A percentile compares a stretch with the other conserved stretches of the same genome.
Conservation (phyloP, 2,329 filamentous ascomycete genomes). For the Zarea fungicola region DNA sequence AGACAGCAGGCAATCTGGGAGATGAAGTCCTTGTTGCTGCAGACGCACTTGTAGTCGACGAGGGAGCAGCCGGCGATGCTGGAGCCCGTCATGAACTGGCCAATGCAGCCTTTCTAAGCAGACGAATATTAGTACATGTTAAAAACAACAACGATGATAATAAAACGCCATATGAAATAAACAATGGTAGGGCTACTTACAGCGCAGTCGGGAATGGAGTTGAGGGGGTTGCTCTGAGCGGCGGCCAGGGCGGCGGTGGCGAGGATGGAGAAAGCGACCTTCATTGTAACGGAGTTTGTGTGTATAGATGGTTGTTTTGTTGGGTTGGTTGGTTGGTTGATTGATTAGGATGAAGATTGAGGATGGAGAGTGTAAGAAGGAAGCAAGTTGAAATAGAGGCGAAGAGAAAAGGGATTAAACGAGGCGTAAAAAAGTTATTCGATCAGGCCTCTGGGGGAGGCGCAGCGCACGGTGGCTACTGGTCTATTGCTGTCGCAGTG, state of each 20-base stretch:
- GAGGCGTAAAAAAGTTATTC: too few relatives aligned
- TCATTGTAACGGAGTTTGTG: conserved; percentile 26
- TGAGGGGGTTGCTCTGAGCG: conserved; percentile 24
- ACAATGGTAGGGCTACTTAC: conserved; percentile 25
- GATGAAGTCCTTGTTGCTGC: conserved; percentile 36
- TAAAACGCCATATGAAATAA: not conserved
- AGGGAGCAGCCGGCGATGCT: conserved; percentile 33
- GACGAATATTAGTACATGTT: not conserved
- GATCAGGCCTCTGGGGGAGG: too few relatives aligned
- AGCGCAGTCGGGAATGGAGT: conserved; percentile 32
- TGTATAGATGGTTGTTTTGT: not conserved
- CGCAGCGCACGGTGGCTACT: not conserved
- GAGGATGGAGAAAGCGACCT: conserved; percentile 26
- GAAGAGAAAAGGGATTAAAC: too few relatives aligned
- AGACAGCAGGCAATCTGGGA: conserved; percentile 38
- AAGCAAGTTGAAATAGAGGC: too few relatives aligned
- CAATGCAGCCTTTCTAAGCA: conserved; percentile 24
- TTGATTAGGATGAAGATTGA: not conserved
- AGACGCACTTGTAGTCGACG: conserved; percentile 37
- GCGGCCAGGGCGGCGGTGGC: conserved; percentile 27
- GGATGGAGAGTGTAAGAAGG: not conserved
- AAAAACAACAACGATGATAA: not conserved
- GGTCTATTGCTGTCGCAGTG: too few relatives aligned
- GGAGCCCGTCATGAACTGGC: conserved; percentile 26
- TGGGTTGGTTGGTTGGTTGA: too few relatives aligned